Conservation (phyloP, 2,329 filamentous ascomycete species). For the Ophiosphaerella herpotricha region DNA sequence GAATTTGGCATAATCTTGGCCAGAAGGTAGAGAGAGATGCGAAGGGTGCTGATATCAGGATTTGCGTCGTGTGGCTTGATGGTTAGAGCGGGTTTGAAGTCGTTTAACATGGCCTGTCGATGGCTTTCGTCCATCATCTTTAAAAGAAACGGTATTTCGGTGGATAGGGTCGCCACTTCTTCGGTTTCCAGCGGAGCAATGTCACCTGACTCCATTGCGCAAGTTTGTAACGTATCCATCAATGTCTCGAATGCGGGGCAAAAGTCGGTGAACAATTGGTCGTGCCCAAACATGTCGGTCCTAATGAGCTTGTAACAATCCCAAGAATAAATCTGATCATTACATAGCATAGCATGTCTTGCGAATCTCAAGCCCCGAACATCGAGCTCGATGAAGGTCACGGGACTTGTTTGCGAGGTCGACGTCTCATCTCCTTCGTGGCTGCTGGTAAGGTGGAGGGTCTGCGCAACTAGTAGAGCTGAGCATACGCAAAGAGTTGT, state of each 20-base stretch:
- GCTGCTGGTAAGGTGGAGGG: neutral
- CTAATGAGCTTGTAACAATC: conserved; percentile 5
- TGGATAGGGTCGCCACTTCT: neutral
- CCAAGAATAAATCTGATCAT: conserved; percentile 6
- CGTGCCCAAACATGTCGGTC: conserved; percentile 7
- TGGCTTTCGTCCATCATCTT: conserved; percentile 6
- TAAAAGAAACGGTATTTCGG: neutral
- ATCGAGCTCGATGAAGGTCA: conserved; percentile 1
- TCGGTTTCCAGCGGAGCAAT: neutral
- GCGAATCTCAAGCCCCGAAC: conserved; percentile 1
- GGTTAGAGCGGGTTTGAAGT: neutral
- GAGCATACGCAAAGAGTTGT: conserved; percentile 5
- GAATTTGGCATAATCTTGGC: neutral
- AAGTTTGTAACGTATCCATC: conserved; percentile 1
- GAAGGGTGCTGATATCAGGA: conserved; percentile 2
- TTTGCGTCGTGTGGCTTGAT: neutral
- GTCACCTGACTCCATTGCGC: neutral
- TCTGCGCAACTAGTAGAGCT: conserved; percentile 2
- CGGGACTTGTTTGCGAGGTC: neutral
- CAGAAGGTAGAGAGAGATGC: neutral
- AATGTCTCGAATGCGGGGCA: conserved; percentile 3
- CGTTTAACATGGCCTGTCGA: neutral
- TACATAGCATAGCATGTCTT: conserved; percentile 5
- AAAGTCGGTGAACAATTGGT: conserved; percentile 1
- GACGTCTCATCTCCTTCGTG: neutral